These are phyloP conservation scores for Leishmania aethiopica DNA, from an alignment of 208 protist genomes.

Conservation along the genomic window DNA sequence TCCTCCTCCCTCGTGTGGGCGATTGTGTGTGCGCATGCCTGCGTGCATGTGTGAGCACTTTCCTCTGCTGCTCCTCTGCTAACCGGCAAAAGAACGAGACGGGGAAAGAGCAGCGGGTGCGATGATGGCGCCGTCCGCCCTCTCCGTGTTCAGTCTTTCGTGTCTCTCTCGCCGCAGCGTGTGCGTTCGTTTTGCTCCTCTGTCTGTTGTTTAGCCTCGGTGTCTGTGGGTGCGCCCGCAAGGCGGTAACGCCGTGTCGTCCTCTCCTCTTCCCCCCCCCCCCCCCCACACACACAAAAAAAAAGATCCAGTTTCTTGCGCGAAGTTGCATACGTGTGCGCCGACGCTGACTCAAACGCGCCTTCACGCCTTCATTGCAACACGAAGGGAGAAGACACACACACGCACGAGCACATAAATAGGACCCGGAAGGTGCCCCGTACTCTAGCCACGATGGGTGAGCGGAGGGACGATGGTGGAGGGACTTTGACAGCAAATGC, in stretches of 20 bases:
- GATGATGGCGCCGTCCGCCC: neutral
- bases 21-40: too few relatives aligned
- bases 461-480: neutral
- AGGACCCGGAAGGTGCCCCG: neutral
- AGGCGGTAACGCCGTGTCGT: neutral
- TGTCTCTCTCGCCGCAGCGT: neutral
- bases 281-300: too few relatives aligned
- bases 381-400: neutral
- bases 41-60: neutral
- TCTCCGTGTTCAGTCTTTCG: neutral
- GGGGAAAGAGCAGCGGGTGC: too few relatives aligned
- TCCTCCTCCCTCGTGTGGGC: neutral
- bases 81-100: neutral
- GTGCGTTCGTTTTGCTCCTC: neutral
- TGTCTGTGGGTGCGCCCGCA: neutral
- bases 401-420: neutral
- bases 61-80: neutral
- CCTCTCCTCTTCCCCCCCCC: neutral
- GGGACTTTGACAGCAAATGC: neutral
- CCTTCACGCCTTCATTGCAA: neutral
- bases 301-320: too few relatives aligned
- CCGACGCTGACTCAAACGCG: neutral
- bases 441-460: neutral
- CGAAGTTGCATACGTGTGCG: neutral
- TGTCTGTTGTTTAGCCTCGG: neutral